Evolutionary conservation across 2,329 filamentous ascomycete species (phyloP).

Genomic region (Colletotrichum musicola): DNA sequence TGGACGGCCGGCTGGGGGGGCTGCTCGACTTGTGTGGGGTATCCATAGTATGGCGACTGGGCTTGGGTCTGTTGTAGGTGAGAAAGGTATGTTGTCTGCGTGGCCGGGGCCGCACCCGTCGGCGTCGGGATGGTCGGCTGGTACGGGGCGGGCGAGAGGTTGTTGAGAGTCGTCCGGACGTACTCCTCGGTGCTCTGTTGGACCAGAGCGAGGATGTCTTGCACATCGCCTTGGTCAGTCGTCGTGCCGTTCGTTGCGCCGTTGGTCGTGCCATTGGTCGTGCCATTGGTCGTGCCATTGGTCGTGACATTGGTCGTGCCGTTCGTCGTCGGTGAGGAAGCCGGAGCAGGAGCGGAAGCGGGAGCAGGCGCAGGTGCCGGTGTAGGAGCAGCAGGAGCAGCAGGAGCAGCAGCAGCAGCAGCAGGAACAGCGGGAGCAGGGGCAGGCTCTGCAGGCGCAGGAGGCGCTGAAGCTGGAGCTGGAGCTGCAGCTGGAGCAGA

Average conservation of each 20-base stretch:
- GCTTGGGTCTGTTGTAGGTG: constrained; percentile 52
- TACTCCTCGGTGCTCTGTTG: constrained; percentile 60
- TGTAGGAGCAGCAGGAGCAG: too few species aligned
- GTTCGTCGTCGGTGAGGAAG: constrained; percentile 39
- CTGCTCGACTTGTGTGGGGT: constrained; percentile 34
- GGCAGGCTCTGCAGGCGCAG: too few species aligned
- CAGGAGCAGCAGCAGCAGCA: too few species aligned
- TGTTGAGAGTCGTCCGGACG: constrained; percentile 58
- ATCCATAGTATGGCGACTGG: constrained; percentile 42
- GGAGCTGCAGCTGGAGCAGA: background rate
- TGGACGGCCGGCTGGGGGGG: constrained; percentile 45
- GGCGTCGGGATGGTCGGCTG: constrained; percentile 55
- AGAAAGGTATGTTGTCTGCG: constrained; percentile 52
- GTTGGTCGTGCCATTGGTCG: constrained; percentile 40
- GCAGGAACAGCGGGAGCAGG: too few species aligned
- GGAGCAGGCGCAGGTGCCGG: too few species aligned
- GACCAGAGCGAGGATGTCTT: constrained; percentile 56
- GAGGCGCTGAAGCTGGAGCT: too few species aligned
- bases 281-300: constrained; percentile 45
- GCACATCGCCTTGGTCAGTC: constrained; percentile 45
- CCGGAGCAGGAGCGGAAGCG: constrained; percentile 16
- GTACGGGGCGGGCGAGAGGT: constrained; percentile 57
- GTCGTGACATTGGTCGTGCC: constrained; percentile 40
- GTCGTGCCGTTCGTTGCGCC: constrained; percentile 49
- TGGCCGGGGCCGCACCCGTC: constrained; percentile 48